Conservation (phyloP, 306 rosid genomes). For the Vigna nakashimae region DNA sequence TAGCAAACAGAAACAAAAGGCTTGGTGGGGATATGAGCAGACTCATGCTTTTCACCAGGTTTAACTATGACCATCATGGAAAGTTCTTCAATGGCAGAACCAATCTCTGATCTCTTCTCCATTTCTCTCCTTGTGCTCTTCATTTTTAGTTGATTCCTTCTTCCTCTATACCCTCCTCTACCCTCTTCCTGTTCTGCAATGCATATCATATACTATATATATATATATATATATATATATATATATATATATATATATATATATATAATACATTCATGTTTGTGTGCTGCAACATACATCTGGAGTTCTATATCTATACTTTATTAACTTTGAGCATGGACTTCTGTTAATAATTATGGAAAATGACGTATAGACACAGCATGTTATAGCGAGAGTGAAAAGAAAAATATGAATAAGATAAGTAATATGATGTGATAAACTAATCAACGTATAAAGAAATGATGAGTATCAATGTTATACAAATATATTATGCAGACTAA, state of each 20-base stretch:
- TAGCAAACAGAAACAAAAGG: slow-evolving; percentile 75
- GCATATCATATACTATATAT: neutral
- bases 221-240: no score
- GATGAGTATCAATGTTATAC: neutral
- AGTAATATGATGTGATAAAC: neutral
- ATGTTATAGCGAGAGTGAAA: no score
- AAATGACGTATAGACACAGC: neutral
- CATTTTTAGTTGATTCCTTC: slow-evolving; percentile 29
- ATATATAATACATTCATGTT: neutral
- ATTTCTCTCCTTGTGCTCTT: slow-evolving; percentile 53
- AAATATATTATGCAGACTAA: no score
- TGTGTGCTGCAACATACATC: neutral
- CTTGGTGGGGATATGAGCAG: slow-evolving; percentile 64
- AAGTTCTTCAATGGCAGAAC: slow-evolving; percentile 70
- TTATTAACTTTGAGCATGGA: slow-evolving; percentile 10
- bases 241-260: no score
- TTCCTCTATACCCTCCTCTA: neutral
- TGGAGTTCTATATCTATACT: slow-evolving; percentile 7
- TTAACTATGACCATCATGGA: slow-evolving; percentile 53
- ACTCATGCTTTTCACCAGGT: slow-evolving; percentile 46
- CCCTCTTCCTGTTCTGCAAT: neutral
- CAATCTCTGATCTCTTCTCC: slow-evolving; percentile 68
- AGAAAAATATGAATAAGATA: neutral
- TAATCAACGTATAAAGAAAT: neutral
- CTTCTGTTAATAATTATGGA: slow-evolving; percentile 11